Evolutionary conservation across 768 basidiomycete genomes (phyloP), one percentile per base, ranked within the genome.

Genomic region (Suillus americanus): DNA sequence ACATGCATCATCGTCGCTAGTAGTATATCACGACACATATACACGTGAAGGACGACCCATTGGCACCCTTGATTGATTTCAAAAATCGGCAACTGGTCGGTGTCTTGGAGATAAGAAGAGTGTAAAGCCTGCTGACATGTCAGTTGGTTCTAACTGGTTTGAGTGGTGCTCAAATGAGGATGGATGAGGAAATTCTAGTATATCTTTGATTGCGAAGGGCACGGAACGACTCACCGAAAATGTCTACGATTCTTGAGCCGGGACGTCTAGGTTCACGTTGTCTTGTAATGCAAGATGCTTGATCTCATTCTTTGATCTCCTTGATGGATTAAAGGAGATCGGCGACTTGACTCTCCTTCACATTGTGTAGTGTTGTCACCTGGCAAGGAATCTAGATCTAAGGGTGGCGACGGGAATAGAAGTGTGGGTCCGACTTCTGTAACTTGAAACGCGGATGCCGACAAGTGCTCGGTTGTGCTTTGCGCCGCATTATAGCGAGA

Each of bases 11-110:
- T 71, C 55, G 68, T 72, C 74, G 74, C 72, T 62, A 72, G 70
- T 62, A 72, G 70, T 72, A 69, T 68, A 69, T 71, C 72, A 75
- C 74, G 69, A 72, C 67, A 75, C 72, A 68, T 67, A 67, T 67
- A 74, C 73, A 70, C 73, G 73, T 68, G 74, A 64, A 61, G 23
- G 69, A 66, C 46, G 74, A 65, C 69, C 71, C 74, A 70, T 69
- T 62, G 76, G 68, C 73, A 76, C 71, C 74, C 67, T 60, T 68
- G 61, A 62, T 72, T 61, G 65, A 40, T 66, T 65, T 62, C 64
- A 68, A 67, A 78, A 66, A 62, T 57, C 67, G 70, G 62, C 66
- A 69, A 55, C 60, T 61, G 56, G 64, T 61, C 62, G 67, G 61
- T 37, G 64, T 57, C 40, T 64, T 62, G 60, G 56, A 61, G 62